Evolutionary conservation across 208 protist genomes (phyloP).

Genomic region (Trichomonas tenax): DNA sequence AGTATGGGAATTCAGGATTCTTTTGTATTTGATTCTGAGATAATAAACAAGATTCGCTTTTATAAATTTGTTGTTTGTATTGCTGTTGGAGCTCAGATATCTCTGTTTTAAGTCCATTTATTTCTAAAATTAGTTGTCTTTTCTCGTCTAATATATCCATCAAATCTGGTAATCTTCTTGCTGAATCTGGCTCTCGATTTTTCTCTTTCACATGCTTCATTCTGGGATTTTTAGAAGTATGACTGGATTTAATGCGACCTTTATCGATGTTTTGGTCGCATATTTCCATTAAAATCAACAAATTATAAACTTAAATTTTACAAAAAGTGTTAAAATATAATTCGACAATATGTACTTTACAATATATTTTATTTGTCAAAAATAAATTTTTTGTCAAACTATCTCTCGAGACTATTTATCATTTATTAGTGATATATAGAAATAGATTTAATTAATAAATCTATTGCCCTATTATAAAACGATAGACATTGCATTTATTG

Average conservation of each 20-base stretch:
- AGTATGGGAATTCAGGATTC: neutral
- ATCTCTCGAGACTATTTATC: too few species aligned
- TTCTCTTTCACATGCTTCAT: neutral
- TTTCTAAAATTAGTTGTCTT: neutral
- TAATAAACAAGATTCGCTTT: neutral
- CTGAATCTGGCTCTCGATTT: neutral
- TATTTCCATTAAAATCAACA: neutral
- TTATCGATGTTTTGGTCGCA: neutral
- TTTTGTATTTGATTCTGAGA: neutral
- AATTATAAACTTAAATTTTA: neutral
- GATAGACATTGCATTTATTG: too few species aligned
- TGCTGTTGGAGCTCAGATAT: neutral
- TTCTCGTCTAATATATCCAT: neutral
- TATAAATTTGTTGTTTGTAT: neutral
- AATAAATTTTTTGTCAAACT: too few species aligned
- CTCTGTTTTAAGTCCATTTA: neutral
- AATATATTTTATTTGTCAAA: too few species aligned
- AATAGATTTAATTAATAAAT: too few species aligned
- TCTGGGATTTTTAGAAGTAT: neutral
- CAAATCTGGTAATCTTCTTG: neutral
- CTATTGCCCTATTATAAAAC: too few species aligned
- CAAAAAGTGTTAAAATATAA: neutral
- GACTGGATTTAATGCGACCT: neutral
- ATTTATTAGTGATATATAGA: too few species aligned
- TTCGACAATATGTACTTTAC: too few species aligned